Percentiles rank a stretch among this genome's conserved stretches.
These are phyloP conservation scores for Lanmaoa pseudosensibilis DNA, from an alignment of 768 basidiomycete species.

Conservation along the genomic window DNA sequence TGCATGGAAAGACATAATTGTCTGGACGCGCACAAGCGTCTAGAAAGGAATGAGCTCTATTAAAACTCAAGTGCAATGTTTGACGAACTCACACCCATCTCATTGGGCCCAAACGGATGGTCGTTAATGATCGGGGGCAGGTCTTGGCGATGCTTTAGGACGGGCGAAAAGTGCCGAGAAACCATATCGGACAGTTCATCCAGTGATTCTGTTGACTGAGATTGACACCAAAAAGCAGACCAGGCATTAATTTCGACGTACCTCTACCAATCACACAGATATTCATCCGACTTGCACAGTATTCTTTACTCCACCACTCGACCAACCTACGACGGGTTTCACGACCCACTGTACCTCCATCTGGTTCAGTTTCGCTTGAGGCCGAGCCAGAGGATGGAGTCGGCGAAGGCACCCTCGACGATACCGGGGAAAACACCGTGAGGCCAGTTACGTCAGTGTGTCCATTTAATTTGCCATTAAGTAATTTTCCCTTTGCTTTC, in stretches of 20 bases:
- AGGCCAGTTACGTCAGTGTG: constrained; percentile 18
- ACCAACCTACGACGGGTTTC: constrained; percentile 77
- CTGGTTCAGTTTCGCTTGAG: constrained; percentile 62
- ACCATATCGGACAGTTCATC: constrained; percentile 67
- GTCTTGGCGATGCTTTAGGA: constrained; percentile 61
- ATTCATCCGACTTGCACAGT: constrained; percentile 81
- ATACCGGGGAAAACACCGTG: constrained; percentile 43
- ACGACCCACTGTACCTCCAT: constrained; percentile 75
- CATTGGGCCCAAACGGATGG: constrained; percentile 72
- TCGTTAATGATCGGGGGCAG: constrained; percentile 63
- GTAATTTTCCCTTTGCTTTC: constrained; percentile 49
- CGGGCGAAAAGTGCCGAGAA: constrained; percentile 67
- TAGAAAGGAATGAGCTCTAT: constrained; percentile 33
- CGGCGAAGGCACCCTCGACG: constrained; percentile 60
- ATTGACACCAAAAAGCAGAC: neutral
- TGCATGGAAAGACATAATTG: constrained; percentile 83
- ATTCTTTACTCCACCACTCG: constrained; percentile 83
- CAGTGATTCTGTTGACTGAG: constrained; percentile 56
- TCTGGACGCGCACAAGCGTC: constrained; percentile 84
- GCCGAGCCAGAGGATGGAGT: constrained; percentile 54
- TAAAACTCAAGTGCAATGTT: constrained; percentile 2
- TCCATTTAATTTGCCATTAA: constrained; percentile 27
- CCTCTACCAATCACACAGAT: constrained; percentile 80
- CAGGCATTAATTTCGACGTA: constrained; percentile 25
- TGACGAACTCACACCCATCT: constrained; percentile 62